These are phyloP conservation scores for Potentilla sterilis DNA, from an alignment of 306 rosid species.

Conservation along the genomic window DNA sequence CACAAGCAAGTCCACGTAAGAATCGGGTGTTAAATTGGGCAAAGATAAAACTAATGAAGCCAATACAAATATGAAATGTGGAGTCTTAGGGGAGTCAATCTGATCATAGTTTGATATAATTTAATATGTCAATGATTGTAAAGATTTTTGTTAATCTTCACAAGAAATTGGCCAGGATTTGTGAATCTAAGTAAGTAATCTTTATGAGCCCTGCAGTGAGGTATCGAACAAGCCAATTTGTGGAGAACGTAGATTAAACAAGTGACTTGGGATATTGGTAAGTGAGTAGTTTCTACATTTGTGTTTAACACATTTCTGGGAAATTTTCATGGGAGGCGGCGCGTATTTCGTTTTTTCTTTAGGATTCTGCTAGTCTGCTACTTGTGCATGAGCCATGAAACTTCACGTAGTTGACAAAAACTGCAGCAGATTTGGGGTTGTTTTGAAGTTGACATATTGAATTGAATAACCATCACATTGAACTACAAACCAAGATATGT, in stretches of 20 bases:
- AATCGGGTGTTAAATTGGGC: not conserved
- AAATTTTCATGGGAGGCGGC: not conserved
- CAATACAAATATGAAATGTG: not conserved
- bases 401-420: not conserved
- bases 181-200: not conserved
- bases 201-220: not conserved
- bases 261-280: conserved; percentile 1
- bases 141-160: not conserved
- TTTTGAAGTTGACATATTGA: conserved; percentile 2
- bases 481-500: not conserved
- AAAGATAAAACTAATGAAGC: not conserved
- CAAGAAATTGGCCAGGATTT: not conserved
- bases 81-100: not conserved
- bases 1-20: conserved; percentile 4
- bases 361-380: too few species aligned
- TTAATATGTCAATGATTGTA: not conserved
- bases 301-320: not conserved
- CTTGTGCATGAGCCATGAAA: conserved; percentile 5
- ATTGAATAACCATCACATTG: not conserved
- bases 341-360: not conserved
- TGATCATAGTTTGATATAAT: conserved; percentile 3
- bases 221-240: not conserved
- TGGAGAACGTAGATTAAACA: not conserved
- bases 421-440: not conserved
- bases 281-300: not conserved